Conservation (phyloP, 257 asterid species). For the Solanum ahanhuiri region DNA sequence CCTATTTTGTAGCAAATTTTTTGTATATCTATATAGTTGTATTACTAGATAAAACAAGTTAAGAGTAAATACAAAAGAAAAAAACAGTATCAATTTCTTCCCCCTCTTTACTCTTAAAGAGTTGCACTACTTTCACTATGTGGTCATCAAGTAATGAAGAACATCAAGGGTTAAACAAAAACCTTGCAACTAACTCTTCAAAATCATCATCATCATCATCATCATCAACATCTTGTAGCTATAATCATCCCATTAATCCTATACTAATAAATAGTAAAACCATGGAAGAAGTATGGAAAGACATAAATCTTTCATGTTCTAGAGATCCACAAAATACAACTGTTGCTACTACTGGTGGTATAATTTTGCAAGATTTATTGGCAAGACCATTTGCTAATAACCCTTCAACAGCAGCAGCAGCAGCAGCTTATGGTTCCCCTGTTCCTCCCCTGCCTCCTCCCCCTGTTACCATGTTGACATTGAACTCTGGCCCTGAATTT, state of each 20-base stretch:
- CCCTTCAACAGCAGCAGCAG: slow-evolving; percentile 1
- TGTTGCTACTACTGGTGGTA: slow-evolving; percentile 13
- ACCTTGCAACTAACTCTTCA: not conserved
- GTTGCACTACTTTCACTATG: not conserved
- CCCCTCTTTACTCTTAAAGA: not conserved
- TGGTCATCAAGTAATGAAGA: not conserved
- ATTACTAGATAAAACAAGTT: no score
- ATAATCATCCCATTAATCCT: not conserved
- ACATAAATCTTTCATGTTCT: slow-evolving; percentile 28
- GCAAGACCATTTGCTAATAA: slow-evolving; percentile 20
- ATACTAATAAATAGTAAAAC: slow-evolving; percentile 12
- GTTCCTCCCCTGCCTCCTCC: slow-evolving; percentile 12
- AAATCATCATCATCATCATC: not conserved
- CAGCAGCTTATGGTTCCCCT: not conserved
- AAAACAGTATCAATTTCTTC: not conserved
- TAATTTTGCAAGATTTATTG: slow-evolving; percentile 51
- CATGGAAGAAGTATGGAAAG: slow-evolving; percentile 72
- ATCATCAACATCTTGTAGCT: not conserved
- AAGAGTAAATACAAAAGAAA: not conserved
- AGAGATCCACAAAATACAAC: not conserved
- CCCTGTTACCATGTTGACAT: slow-evolving; percentile 35
- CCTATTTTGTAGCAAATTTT: not conserved
- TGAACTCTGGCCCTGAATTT: slow-evolving; percentile 29
- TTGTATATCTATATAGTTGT: not conserved
- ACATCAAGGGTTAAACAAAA: not conserved